These are phyloP conservation scores for Berberis thunbergii DNA, from an alignment of 164 flowering plant species.

Conservation along the genomic window DNA sequence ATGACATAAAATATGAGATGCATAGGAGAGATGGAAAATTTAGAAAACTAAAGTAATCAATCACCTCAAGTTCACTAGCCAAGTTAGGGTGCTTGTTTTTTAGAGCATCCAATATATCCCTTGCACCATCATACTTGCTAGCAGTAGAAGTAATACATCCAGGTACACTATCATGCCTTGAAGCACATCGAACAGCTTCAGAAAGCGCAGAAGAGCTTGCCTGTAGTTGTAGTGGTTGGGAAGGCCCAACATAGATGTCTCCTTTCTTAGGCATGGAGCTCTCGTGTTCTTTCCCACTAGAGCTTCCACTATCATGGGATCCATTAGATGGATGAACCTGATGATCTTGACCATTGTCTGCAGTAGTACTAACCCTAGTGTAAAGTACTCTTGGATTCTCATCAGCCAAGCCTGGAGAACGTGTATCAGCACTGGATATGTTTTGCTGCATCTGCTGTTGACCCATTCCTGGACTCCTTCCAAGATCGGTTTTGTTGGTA, in stretches of 20 bases:
- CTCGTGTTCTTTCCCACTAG: slow-evolving; percentile 80
- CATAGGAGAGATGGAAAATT: too few relatives aligned
- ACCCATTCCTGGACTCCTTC: slow-evolving; percentile 65
- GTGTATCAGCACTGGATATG: slow-evolving; percentile 28
- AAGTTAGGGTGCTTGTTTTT: slow-evolving; percentile 92
- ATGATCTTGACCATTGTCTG: slow-evolving; percentile 49
- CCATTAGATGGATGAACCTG: slow-evolving; percentile 52
- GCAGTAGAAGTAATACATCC: slow-evolving; percentile 72
- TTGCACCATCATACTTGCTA: slow-evolving; percentile 95
- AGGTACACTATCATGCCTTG: slow-evolving; percentile 61
- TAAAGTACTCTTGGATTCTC: slow-evolving; percentile 44
- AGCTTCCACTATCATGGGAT: slow-evolving; percentile 70
- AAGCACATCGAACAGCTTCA: slow-evolving; percentile 58
- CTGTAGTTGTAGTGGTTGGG: slow-evolving; percentile 38
- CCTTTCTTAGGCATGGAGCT: slow-evolving; percentile 51
- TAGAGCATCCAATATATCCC: slow-evolving; percentile 93
- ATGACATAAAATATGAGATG: too few relatives aligned
- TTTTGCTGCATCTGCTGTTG: slow-evolving; percentile 92
- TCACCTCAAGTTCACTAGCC: slow-evolving; percentile 98
- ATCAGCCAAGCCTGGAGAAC: slow-evolving; percentile 47
- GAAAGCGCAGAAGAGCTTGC: slow-evolving; percentile 41
- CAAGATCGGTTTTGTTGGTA: slow-evolving; percentile 77
- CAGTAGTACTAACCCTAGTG: slow-evolving; percentile 30
- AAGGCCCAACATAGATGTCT: slow-evolving; percentile 43
- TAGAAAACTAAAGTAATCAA: neutral